Conservation (phyloP, 495 filamentous ascomycete genomes). For the Penicillium turbatum region DNA sequence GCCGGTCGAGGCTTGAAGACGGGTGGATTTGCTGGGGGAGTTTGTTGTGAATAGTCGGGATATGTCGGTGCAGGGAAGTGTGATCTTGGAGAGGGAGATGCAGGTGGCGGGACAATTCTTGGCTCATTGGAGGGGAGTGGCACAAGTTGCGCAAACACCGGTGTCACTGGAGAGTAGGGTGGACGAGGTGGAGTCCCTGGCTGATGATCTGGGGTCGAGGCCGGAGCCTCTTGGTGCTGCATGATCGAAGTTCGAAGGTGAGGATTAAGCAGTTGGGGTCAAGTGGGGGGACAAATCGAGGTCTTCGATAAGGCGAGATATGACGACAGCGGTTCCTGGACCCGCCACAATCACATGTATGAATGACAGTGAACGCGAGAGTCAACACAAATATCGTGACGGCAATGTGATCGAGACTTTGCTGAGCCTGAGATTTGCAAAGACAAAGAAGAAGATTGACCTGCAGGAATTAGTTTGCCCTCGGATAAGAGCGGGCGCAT, state of each 20-base stretch:
- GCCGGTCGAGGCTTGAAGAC: conserved; percentile 46
- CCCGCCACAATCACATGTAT: not conserved
- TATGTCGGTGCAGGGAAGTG: conserved; percentile 6
- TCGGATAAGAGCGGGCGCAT: not conserved
- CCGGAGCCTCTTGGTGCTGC: conserved; percentile 9
- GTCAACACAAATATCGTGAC: not conserved
- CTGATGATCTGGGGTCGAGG: conserved; percentile 22
- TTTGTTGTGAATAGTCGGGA: conserved; percentile 10
- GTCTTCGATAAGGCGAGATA: conserved; percentile 7
- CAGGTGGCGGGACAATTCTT: conserved; percentile 36
- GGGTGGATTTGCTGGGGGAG: conserved; percentile 18
- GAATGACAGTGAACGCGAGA: not conserved
- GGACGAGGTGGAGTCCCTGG: conserved; percentile 43
- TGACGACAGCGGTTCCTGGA: conserved; percentile 13
- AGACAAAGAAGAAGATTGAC: not conserved
- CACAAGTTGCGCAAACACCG: conserved; percentile 40
- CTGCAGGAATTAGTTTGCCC: not conserved
- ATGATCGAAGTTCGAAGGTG: conserved; percentile 3
- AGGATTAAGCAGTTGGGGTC: not conserved
- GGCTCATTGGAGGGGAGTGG: conserved; percentile 29
- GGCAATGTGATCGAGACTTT: not conserved
- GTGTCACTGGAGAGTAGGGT: conserved; percentile 47
- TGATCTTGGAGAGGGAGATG: conserved; percentile 32
- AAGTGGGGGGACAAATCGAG: conserved; percentile 1
- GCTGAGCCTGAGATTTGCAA: not conserved